These are phyloP conservation scores for Lipomyces orientalis DNA, from an alignment of 805 yeast species.

Conservation along the genomic window DNA sequence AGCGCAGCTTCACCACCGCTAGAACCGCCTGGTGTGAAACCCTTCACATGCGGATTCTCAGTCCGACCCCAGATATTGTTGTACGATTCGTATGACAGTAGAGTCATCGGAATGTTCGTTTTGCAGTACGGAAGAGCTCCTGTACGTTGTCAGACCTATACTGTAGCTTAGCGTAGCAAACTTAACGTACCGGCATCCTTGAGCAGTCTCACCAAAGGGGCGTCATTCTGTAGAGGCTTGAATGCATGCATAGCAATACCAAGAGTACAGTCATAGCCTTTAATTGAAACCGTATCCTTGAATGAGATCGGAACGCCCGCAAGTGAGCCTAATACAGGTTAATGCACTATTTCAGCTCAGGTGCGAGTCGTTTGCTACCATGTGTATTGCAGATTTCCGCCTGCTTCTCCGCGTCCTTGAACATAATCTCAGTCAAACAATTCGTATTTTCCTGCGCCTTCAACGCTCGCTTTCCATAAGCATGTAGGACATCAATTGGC, in stretches of 20 bases:
- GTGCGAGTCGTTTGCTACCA: slow-evolving; percentile 16
- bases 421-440: slow-evolving; percentile 64
- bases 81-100: slow-evolving; percentile 49
- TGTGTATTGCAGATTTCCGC: slow-evolving; percentile 57
- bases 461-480: slow-evolving; percentile 69
- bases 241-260: slow-evolving; percentile 54
- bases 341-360: not conserved
- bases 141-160: slow-evolving; percentile 5
- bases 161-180: not conserved
- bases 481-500: slow-evolving; percentile 61
- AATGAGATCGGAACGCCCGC: slow-evolving; percentile 70
- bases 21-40: slow-evolving; percentile 58
- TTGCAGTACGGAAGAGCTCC: slow-evolving; percentile 59
- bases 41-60: slow-evolving; percentile 52
- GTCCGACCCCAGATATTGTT: slow-evolving; percentile 56
- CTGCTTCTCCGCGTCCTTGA: slow-evolving; percentile 71
- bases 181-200: slow-evolving; percentile 51
- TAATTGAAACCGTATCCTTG: slow-evolving; percentile 60
- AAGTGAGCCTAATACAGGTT: slow-evolving; percentile 53
- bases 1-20: slow-evolving; percentile 64
- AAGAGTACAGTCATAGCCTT: slow-evolving; percentile 59
- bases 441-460: slow-evolving; percentile 64
- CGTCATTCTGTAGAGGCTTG: slow-evolving; percentile 51
- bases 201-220: slow-evolving; percentile 51
- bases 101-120: slow-evolving; percentile 62